Percentiles rank a stretch among this genome's conserved stretches.
Conservation (phyloP, 495 filamentous ascomycete genomes). For the Lineolata rhizophorae region DNA sequence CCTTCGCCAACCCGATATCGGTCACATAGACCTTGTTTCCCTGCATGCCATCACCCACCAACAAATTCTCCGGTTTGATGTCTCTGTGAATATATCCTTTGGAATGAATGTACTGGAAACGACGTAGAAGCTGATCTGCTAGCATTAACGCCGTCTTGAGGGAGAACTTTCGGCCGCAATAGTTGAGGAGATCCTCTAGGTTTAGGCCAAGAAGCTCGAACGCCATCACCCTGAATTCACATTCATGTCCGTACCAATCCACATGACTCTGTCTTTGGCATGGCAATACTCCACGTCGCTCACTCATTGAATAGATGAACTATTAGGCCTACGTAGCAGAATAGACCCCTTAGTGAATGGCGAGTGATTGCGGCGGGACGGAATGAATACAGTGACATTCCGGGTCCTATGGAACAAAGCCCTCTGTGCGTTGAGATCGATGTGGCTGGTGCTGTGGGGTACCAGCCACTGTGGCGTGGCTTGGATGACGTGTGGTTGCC, state of each 20-base stretch:
- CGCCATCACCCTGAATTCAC: slow-evolving; percentile 6
- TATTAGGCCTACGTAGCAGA: too few relatives aligned
- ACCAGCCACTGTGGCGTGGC: too few relatives aligned
- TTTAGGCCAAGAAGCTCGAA: slow-evolving; percentile 8
- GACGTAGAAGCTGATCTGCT: slow-evolving; percentile 7
- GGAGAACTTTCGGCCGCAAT: slow-evolving; percentile 4
- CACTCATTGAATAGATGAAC: too few relatives aligned
- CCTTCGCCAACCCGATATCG: slow-evolving; percentile 3
- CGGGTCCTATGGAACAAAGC: too few relatives aligned
- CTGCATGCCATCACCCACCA: slow-evolving; percentile 8
- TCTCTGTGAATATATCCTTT: slow-evolving; percentile 5
- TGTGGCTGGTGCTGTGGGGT: too few relatives aligned
- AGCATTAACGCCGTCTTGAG: slow-evolving; percentile 10
- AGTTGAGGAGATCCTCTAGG: slow-evolving; percentile 8
- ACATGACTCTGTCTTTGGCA: too few relatives aligned
- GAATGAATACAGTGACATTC: too few relatives aligned
- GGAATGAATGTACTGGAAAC: slow-evolving; percentile 6
- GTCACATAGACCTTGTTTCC: slow-evolving; percentile 8
- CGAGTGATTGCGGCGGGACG: too few relatives aligned
- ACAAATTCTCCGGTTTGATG: slow-evolving; percentile 9
- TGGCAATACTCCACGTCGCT: too few relatives aligned
- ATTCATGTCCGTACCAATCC: slow-evolving; percentile 6
- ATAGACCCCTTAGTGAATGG: too few relatives aligned
- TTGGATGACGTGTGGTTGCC: too few relatives aligned
- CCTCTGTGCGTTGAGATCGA: too few relatives aligned